phyloP scores from a whole-genome alignment of 345 rosid genomes.

The Psidium friedrichsthalianum region DNA sequence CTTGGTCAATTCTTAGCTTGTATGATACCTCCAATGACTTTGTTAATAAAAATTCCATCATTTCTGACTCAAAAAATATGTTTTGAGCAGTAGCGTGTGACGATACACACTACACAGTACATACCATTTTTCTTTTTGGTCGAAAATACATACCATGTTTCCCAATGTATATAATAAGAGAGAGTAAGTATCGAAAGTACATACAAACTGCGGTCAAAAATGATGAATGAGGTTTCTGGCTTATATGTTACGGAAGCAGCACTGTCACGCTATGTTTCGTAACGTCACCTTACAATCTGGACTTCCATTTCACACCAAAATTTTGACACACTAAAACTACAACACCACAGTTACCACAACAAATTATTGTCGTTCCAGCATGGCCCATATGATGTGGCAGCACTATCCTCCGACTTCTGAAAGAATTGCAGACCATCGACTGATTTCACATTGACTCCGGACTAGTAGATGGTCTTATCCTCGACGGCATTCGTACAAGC shows the following conservation, averaged over 20 bases:
- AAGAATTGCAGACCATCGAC: not conserved
- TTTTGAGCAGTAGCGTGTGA: not conserved
- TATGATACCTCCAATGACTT: not conserved
- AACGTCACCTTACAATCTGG: not conserved
- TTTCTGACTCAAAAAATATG: not conserved
- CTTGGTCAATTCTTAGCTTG: not conserved
- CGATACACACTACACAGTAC: not conserved
- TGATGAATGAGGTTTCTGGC: not conserved
- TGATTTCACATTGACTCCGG: conserved; percentile 31
- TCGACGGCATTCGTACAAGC: conserved; percentile 57
- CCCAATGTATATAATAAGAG: no score
- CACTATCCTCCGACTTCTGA: not conserved
- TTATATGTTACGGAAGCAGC: not conserved
- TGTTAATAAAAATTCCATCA: not conserved
- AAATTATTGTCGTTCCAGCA: not conserved
- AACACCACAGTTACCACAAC: not conserved
- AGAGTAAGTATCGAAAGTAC: no score
- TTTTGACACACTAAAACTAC: not conserved
- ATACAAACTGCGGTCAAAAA: not conserved
- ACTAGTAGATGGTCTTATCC: conserved; percentile 63
- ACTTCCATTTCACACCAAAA: not conserved
- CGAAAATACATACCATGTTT: not conserved
- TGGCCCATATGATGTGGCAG: not conserved
- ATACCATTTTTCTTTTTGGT: not conserved
- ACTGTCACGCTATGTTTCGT: not conserved